Evolutionary conservation across 805 yeast genomes (phyloP).

Genomic region (Cyberlindnera galapagoensis): DNA sequence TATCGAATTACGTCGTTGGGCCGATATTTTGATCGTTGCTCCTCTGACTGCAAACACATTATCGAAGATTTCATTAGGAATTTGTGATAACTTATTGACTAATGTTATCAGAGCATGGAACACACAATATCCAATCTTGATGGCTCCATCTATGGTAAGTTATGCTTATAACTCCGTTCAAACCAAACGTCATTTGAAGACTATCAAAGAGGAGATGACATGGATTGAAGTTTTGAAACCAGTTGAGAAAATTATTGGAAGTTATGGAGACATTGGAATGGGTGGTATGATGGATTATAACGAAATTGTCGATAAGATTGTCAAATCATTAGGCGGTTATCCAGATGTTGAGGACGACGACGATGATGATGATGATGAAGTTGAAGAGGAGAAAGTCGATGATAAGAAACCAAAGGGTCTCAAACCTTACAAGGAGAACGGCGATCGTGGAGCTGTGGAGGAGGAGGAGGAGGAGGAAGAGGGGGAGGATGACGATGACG

Average conservation of each 20-base stretch:
- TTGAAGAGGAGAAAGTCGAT: conserved; percentile 30
- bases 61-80: conserved; percentile 82
- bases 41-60: conserved; percentile 92
- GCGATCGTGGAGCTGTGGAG: conserved; percentile 9
- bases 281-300: conserved; percentile 99
- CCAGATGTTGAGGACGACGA: conserved; percentile 49
- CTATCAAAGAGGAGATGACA: conserved; percentile 84
- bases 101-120: conserved; percentile 95
- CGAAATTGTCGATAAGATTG: conserved; percentile 83
- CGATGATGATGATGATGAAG: conserved; percentile 39
- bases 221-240: conserved; percentile 94
- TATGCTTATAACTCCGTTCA: conserved; percentile 85
- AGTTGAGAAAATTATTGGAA: conserved; percentile 85
- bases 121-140: conserved; percentile 76
- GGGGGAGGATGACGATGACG: conserved; percentile 12
- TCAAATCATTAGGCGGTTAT: conserved; percentile 59
- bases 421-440: conserved; percentile 23
- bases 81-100: conserved; percentile 88
- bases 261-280: conserved; percentile 97
- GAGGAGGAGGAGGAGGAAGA: conserved; percentile 15
- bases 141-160: conserved; percentile 96
- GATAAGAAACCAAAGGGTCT: conserved; percentile 21
- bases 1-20: conserved; percentile 94
- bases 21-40: conserved; percentile 87
- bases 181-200: conserved; percentile 73